Evolutionary conservation across 768 basidiomycete genomes (phyloP).

Genomic region (Boletus rubescentipes): DNA sequence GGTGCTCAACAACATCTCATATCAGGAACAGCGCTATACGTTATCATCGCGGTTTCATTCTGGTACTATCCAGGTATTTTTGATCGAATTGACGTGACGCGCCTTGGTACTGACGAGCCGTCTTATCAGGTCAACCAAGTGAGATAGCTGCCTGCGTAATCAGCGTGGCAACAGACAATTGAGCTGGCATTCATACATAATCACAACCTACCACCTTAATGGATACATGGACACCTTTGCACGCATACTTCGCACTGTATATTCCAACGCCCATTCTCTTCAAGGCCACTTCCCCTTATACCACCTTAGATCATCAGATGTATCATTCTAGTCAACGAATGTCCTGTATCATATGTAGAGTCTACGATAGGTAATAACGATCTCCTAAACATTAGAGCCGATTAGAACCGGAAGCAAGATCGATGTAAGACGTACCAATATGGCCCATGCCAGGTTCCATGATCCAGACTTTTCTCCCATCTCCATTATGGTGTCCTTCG

Average conservation of each 20-base stretch:
- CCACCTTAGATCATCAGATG: neutral
- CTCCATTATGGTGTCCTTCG: constrained; percentile 38
- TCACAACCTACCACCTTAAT: constrained; percentile 5
- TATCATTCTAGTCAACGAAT: constrained; percentile 4
- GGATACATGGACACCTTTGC: neutral
- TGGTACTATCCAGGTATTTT: constrained; percentile 53
- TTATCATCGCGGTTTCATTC: constrained; percentile 69
- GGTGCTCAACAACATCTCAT: neutral
- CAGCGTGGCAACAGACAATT: neutral
- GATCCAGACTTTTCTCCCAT: constrained; percentile 71
- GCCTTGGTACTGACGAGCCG: neutral
- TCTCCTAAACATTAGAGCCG: constrained; percentile 29
- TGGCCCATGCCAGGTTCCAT: constrained; percentile 90
- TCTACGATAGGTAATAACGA: constrained; percentile 38
- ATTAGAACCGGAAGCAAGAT: neutral
- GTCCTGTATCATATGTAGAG: constrained; percentile 11
- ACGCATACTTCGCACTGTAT: constrained; percentile 14
- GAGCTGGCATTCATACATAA: neutral
- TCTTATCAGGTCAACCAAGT: constrained; percentile 25
- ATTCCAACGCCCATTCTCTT: constrained; percentile 15
- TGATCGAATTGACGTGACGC: neutral
- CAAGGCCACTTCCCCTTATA: constrained; percentile 9
- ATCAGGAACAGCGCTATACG: constrained; percentile 52
- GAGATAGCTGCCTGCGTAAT: constrained; percentile 17
- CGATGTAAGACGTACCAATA: constrained; percentile 53